A percentile compares a stretch with the other conserved stretches of the same genome.
Evolutionary conservation across 257 asterid genomes (phyloP).

Genomic region (Sherardia arvensis): DNA sequence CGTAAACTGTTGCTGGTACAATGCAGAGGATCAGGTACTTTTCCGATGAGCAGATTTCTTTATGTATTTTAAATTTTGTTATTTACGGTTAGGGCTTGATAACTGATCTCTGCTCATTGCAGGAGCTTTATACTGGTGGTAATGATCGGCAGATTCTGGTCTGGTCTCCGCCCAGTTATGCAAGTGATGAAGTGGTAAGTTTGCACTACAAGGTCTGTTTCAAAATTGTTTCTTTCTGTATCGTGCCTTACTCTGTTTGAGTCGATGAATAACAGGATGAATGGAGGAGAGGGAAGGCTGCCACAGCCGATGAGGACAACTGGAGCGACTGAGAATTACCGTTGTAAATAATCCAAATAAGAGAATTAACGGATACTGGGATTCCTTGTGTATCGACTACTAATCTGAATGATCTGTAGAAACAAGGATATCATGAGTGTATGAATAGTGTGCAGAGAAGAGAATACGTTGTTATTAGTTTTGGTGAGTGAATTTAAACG

Average conservation of each 20-base stretch:
- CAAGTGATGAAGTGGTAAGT: slow-evolving; percentile 47
- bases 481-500: not conserved
- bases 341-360: not conserved
- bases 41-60: not conserved
- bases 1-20: slow-evolving; percentile 86
- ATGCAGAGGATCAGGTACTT: slow-evolving; percentile 68
- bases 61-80: not conserved
- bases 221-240: not conserved
- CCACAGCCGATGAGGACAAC: slow-evolving; percentile 53
- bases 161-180: slow-evolving; percentile 65
- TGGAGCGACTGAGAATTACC: slow-evolving; percentile 74
- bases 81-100: not conserved
- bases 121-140: slow-evolving; percentile 82
- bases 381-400: too few relatives aligned
- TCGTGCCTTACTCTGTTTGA: not conserved
- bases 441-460: not conserved
- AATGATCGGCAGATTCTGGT: slow-evolving; percentile 83
- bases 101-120: slow-evolving; percentile 10
- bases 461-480: not conserved
- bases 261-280: slow-evolving; percentile 41
- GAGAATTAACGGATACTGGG: not conserved
- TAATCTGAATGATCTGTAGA: not conserved
- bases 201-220: not conserved
- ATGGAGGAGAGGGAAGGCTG: slow-evolving; percentile 33
- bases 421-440: too few relatives aligned